These are phyloP conservation scores for Dalbergia cultrata DNA, from an alignment of 306 rosid genomes.

Conservation along the genomic window DNA sequence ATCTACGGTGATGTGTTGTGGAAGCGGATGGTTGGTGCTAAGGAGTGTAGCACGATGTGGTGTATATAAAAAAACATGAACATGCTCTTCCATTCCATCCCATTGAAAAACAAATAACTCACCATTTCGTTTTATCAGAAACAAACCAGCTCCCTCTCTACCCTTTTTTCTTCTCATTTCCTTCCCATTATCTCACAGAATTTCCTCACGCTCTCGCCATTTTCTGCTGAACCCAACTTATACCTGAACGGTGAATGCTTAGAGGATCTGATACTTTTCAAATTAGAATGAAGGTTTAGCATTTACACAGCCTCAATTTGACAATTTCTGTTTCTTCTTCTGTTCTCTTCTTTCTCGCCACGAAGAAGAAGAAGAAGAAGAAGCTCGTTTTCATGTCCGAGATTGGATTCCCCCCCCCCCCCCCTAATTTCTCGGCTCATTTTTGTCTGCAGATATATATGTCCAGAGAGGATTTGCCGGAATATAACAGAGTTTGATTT, in stretches of 20 bases:
- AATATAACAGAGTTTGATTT: background rate
- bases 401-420: background rate
- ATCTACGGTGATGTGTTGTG: constrained; percentile 57
- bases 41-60: constrained; percentile 52
- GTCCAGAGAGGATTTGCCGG: constrained; percentile 19
- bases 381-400: constrained; percentile 18
- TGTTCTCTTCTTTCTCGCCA: background rate
- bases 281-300: constrained; percentile 45
- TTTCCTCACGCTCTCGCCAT: constrained; percentile 20
- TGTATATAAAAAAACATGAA: constrained; percentile 45
- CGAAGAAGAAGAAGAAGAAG: background rate
- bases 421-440: background rate
- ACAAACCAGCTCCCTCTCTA: constrained; percentile 44
- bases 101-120: background rate
- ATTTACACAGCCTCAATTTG: constrained; percentile 25
- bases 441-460: constrained; percentile 45
- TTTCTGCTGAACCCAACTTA: constrained; percentile 32
- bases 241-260: constrained; percentile 42
- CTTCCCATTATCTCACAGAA: background rate
- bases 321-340: background rate
- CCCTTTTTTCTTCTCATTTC: constrained; percentile 11
- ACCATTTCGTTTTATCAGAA: constrained; percentile 62
- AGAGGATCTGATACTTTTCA: constrained; percentile 56
- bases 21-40: constrained; percentile 59
- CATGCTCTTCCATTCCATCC: background rate